Base-by-base conservation (phyloP, 139 green algal species). In the Parachlorella kessleri region DNA sequence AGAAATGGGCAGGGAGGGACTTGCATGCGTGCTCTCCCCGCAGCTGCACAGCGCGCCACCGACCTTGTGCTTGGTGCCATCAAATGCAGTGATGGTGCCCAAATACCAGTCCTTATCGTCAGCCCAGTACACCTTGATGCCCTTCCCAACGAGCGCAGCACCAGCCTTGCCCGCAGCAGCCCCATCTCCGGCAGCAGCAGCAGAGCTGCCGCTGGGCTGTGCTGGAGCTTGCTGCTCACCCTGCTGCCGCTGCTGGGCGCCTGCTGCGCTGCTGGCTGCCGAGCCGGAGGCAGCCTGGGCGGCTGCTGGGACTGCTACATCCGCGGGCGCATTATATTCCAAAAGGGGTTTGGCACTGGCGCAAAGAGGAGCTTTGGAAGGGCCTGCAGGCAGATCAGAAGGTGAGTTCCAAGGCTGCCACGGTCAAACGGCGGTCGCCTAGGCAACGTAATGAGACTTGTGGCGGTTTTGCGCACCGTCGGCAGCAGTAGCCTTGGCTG, bases 41-140 rank as follows among this genome's bases (percentile, higher is more conserved):
- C n/a, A n/a, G n/a, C n/a, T n/a, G n/a, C n/a, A n/a, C n/a, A n/a
- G n/a, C n/a, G n/a, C n/a, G n/a, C n/a, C n/a, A n/a, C n/a, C n/a
- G n/a, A n/a, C n/a, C n/a, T n/a, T 14, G 48, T 59, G 48, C 48
- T 59, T 14, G 48, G 48, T 59, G 48, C 48, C 48, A 18, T 59
- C 21, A 18, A 59, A 59, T 18, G 48, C 48, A 14, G 48, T 59
- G 14, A 59, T 18, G 14, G 48, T 59, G 48, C 86, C 89, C 7
- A 63, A 33, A 63, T 82, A 91, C 78, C 73, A 87, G 0, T 54
- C 84, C 5, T 88, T 23, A 6, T 95, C 91, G 37, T 84, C 80
- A 4, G 79, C 63, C 91, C 90, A 94, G 32, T 72, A 93, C 21
- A 95, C 83, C 40, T 79, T 66, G 21, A 94, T 55, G 6, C 83